Conservation (phyloP, 2,329 filamentous ascomycete species). For the Penicillium psychrosexuale region DNA sequence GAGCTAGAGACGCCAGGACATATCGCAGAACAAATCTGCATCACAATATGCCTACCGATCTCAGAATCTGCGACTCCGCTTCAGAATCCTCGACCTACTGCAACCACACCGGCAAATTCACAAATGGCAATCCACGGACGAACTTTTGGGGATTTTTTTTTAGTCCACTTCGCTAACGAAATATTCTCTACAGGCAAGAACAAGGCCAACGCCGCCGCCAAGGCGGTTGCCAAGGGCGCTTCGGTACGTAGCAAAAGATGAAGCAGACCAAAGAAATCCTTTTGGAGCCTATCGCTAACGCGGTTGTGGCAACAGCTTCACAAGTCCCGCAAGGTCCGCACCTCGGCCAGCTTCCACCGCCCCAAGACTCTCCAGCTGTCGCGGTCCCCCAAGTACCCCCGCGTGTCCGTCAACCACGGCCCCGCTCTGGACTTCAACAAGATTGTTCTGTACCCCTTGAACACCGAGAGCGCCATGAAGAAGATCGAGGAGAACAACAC, state of each 20-base stretch:
- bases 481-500: conserved; percentile 99
- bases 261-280: conserved; percentile 8
- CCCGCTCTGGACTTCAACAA: conserved; percentile 96
- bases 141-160: conserved; percentile 10
- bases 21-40: not conserved
- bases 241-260: conserved; percentile 65
- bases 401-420: conserved; percentile 86
- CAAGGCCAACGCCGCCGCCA: conserved; percentile 88
- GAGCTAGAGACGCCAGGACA: not conserved
- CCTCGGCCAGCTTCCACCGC: conserved; percentile 91
- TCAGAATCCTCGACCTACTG: not conserved
- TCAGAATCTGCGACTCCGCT: not conserved
- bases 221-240: conserved; percentile 94
- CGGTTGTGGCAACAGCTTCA: conserved; percentile 55
- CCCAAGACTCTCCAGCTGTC: conserved; percentile 94
- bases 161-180: conserved; percentile 27
- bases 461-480: conserved; percentile 99
- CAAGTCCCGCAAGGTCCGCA: conserved; percentile 91
- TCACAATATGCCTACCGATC: not conserved
- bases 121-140: conserved; percentile 12
- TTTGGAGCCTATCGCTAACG: conserved; percentile 13
- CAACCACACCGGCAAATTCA: conserved; percentile 9
- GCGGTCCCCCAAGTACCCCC: conserved; percentile 90
- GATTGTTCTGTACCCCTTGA: conserved; percentile 95
- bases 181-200: conserved; percentile 46